Evolutionary conservation across 2,329 filamentous ascomycete genomes (phyloP), one percentile per base, ranked within the genome.

Genomic region (Epichloe gansuensis): DNA sequence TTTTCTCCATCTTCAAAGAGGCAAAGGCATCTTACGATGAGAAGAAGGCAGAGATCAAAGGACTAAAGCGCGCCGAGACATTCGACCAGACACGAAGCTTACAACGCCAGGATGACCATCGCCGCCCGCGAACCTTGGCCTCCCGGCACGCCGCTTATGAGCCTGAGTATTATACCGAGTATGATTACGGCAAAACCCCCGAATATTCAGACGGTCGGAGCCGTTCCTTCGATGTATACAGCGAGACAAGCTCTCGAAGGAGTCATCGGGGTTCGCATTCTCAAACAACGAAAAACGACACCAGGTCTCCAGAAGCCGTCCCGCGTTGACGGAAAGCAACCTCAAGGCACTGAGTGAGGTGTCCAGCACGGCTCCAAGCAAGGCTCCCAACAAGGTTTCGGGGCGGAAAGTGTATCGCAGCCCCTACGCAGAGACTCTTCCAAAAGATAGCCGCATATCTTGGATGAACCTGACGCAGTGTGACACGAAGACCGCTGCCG

Each of bases 1-100:
- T 97, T 25, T 80, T 94, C 63, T 85, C 83, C 65, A 85, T 96
- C 64, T 94, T 95, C 76, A 95, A 89, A 67, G 90, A 96, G 66
- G 91, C 91, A 57, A 89, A 88, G 65, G 82, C 84, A 51, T 87
- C 88, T 54, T 97, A 97, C 70, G 79, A 84, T 53, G 88, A 95
- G 63, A 88, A 88, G 64, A 95, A 94, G 68, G 85, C 88, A 6
- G 82, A 90, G 60, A 78, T 95, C 61, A 83, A 82, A 65, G 81
- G 84, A 21, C 60, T 75, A 45, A 79, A 82, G 61, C 82, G 84
- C 62, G 76, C 84, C 52, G 78, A 83, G 57, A 84, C 76, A 3
- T 77, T 74, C 56, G 72, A 78, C 54, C 65, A 54, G 46, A 60
- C 56, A 11, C 57, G 52, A 46, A 61, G 51, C 52, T 48, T 56